phyloP scores from a whole-genome alignment of 2,329 filamentous ascomycete species.

The Fusarium haematococcum region DNA sequence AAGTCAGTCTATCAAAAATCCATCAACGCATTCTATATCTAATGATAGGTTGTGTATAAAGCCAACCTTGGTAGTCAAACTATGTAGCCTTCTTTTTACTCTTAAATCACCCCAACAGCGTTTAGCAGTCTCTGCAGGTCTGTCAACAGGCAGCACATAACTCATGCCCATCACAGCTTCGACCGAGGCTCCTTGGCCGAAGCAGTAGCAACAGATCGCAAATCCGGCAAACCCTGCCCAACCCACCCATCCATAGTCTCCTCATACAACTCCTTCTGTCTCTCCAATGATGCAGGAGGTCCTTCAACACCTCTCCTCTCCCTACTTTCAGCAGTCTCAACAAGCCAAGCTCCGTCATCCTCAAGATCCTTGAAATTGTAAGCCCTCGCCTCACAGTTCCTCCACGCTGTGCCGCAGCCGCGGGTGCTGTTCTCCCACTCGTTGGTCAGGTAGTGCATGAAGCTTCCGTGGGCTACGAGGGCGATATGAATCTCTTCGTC shows the following conservation, averaged over 20 bases:
- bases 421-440: conserved; percentile 28
- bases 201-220: conserved; percentile 22
- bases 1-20: too few species aligned
- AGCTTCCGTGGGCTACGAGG: conserved; percentile 31
- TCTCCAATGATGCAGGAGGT: conserved; percentile 19
- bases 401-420: conserved; percentile 24
- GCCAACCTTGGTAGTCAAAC: neutral
- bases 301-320: conserved; percentile 5
- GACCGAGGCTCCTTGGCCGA: conserved; percentile 6
- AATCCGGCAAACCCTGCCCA: conserved; percentile 27
- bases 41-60: accelerated
- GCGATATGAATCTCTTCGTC: conserved; percentile 30
- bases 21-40: neutral
- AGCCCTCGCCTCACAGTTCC: conserved; percentile 31
- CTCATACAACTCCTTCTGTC: conserved; percentile 23
- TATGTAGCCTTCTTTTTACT: neutral
- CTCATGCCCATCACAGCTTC: neutral
- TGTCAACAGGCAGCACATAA: accelerated
- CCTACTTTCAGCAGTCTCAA: conserved; percentile 29
- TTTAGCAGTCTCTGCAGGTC: neutral
- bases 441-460: conserved; percentile 34
- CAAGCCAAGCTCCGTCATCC: conserved; percentile 32
- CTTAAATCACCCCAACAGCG: neutral
- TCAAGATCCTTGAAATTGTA: conserved; percentile 22
- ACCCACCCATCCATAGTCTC: conserved; percentile 31